phyloP scores from a whole-genome alignment of 768 basidiomycete species.

The Serpula lacrymans region DNA sequence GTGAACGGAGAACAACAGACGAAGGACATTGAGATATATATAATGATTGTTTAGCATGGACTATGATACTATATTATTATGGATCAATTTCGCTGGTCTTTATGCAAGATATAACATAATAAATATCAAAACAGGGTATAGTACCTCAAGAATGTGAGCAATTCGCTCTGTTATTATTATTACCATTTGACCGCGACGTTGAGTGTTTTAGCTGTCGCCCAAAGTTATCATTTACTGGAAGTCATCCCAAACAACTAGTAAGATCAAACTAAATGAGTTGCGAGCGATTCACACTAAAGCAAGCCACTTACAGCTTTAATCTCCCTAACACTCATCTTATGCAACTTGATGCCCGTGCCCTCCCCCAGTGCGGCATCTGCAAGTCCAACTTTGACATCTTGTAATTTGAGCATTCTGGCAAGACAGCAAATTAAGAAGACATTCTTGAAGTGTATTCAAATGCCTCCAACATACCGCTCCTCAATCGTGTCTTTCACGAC shows the following conservation, averaged over 20 bases:
- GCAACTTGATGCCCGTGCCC: constrained; percentile 55
- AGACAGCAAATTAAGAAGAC: neutral
- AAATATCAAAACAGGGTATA: no score
- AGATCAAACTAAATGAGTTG: neutral
- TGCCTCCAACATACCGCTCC: constrained; percentile 53
- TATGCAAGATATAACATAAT: no score
- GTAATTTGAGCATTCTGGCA: constrained; percentile 61
- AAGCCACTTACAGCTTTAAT: constrained; percentile 51
- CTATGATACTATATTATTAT: no score
- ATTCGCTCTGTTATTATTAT: constrained; percentile 3
- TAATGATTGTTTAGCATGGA: no score
- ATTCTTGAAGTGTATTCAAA: neutral
- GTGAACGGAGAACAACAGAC: no score
- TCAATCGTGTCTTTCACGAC: constrained; percentile 70
- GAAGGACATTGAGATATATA: no score
- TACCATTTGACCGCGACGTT: neutral
- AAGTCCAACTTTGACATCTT: constrained; percentile 63
- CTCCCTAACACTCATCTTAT: constrained; percentile 67
- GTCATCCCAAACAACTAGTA: constrained; percentile 27
- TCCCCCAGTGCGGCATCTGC: constrained; percentile 72
- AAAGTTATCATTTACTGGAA: neutral
- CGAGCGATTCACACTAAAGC: neutral
- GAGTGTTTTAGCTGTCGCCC: neutral
- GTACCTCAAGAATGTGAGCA: no score
- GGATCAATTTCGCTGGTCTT: no score